Percentiles rank a stretch among this genome's conserved stretches.
Conservation (phyloP, 2,329 filamentous ascomycete species). For the Talaromyces sp. region DNA sequence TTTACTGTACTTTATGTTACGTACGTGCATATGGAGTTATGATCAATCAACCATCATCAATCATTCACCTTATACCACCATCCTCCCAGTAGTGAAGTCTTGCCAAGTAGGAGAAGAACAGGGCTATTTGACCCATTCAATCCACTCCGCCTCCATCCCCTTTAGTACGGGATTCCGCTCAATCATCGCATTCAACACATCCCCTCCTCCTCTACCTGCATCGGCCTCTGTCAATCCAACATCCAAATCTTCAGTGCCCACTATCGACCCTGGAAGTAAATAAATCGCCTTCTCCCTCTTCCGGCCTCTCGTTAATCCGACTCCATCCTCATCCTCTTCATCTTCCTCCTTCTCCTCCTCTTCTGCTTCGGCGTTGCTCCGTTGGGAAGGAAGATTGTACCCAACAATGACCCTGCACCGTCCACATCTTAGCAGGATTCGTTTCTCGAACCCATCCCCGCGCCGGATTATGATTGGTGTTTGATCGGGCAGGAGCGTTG, state of each 20-base stretch:
- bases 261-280: constrained; percentile 59
- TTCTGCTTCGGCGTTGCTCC: too few relatives aligned
- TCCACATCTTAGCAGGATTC: constrained; percentile 58
- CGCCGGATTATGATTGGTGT: constrained; percentile 54
- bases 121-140: constrained; percentile 26
- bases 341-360: constrained; percentile 22
- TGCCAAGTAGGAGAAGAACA: background rate
- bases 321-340: constrained; percentile 14
- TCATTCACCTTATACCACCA: background rate
- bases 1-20: constrained; percentile 6
- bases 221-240: constrained; percentile 21
- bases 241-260: constrained; percentile 58
- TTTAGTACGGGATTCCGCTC: constrained; percentile 9
- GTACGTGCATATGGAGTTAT: constrained; percentile 13
- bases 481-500: constrained; percentile 49
- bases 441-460: constrained; percentile 67
- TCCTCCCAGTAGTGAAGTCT: background rate
- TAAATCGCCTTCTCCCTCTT: constrained; percentile 53
- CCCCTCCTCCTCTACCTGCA: constrained; percentile 25
- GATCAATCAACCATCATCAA: constrained; percentile 6
- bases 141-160: constrained; percentile 38
- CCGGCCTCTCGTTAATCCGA: constrained; percentile 29
- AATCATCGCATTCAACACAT: constrained; percentile 5
- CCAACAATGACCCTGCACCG: constrained; percentile 62
- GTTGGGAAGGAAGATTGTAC: constrained; percentile 52